These are phyloP conservation scores for Gloeostereum incarnatum DNA, from an alignment of 768 basidiomycete species.

Conservation along the genomic window DNA sequence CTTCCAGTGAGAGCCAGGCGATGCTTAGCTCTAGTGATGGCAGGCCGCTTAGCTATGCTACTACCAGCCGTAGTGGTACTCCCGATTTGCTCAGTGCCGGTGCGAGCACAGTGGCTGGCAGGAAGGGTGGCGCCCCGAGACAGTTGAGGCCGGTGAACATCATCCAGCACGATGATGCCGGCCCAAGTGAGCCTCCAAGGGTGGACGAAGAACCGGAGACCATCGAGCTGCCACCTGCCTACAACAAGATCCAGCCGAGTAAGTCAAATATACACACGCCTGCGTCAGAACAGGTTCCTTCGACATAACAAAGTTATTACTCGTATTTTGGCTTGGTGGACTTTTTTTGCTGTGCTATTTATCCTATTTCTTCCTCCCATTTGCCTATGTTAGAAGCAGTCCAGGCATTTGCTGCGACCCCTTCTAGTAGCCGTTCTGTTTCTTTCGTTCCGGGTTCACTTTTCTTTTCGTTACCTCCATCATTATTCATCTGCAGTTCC, in stretches of 20 bases:
- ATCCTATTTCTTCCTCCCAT: no score
- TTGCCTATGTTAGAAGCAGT: no score
- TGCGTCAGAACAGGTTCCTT: background rate
- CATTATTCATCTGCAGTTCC: no score
- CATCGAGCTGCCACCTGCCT: conserved; percentile 78
- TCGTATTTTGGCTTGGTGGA: no score
- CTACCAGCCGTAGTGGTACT: conserved; percentile 36
- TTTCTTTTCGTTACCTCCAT: no score
- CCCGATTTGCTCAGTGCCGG: conserved; percentile 26
- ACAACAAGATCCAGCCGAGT: conserved; percentile 54
- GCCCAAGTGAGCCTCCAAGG: conserved; percentile 31
- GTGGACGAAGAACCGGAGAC: conserved; percentile 51
- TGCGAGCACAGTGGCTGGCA: conserved; percentile 19
- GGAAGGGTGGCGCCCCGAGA: conserved; percentile 41
- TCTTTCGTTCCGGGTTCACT: no score
- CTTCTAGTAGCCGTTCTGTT: no score
- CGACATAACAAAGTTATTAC: no score
- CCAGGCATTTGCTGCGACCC: no score
- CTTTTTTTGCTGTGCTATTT: no score
- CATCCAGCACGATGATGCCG: conserved; percentile 81
- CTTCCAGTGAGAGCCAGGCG: no score
- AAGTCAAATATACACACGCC: background rate
- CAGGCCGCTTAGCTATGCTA: conserved; percentile 27
- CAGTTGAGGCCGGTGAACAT: conserved; percentile 66
- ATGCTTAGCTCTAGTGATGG: conserved; percentile 15